Conservation (phyloP, 495 filamentous ascomycete genomes). For the Wilcoxina mikolae region DNA sequence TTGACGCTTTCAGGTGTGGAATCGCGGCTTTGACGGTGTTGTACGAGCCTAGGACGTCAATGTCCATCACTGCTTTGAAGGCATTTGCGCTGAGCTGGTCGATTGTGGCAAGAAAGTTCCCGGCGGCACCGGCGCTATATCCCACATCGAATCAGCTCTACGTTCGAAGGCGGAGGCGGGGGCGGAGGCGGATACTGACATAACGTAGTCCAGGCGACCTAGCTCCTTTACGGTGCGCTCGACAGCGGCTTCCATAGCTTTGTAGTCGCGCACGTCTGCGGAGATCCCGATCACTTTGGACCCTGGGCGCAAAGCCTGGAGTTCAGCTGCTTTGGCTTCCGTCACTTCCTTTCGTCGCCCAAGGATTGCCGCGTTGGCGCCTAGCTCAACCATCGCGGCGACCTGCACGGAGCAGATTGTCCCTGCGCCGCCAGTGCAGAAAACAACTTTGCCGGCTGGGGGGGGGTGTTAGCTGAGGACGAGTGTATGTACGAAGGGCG, state of each 20-base stretch:
- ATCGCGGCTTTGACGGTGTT: constrained; percentile 89
- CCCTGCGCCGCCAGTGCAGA: constrained; percentile 89
- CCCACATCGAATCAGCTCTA: no score
- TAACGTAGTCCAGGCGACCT: constrained; percentile 81
- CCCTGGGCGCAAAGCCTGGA: constrained; percentile 59
- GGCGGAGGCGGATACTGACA: no score
- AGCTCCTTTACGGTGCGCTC: constrained; percentile 66
- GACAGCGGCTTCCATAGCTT: constrained; percentile 49
- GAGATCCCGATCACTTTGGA: constrained; percentile 77
- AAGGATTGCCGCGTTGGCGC: constrained; percentile 84
- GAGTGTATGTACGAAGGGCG: neutral
- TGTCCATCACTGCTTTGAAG: constrained; percentile 92
- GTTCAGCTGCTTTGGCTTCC: constrained; percentile 58
- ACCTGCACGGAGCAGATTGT: constrained; percentile 91
- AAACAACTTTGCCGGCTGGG: constrained; percentile 71
- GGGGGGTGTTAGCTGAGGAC: neutral
- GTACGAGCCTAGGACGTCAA: constrained; percentile 84
- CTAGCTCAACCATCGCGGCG: constrained; percentile 74
- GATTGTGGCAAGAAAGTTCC: constrained; percentile 89
- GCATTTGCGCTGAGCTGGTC: constrained; percentile 67
- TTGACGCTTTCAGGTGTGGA: constrained; percentile 58
- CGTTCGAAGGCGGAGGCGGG: no score
- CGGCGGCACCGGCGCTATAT: constrained; percentile 81
- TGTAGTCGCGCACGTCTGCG: constrained; percentile 52
- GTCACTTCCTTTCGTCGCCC: constrained; percentile 87